Evolutionary conservation across 1,284 basidiomycete genomes (phyloP).

Genomic region (Laetiporus sulphureus): DNA sequence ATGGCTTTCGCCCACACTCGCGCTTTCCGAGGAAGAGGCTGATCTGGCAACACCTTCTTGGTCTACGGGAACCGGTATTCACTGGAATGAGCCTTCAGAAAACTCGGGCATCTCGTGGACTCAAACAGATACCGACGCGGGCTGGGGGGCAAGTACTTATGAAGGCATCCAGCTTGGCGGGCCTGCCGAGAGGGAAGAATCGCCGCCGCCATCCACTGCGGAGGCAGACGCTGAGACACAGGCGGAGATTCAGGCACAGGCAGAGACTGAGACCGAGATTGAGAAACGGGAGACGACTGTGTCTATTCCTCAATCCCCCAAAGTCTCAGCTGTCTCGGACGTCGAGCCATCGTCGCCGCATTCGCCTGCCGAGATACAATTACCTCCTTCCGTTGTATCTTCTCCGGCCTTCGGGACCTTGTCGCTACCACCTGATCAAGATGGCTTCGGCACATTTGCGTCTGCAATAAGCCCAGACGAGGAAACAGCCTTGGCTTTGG

Average conservation of each 20-base stretch:
- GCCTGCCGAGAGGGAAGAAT: conserved; percentile 11
- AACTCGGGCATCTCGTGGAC: conserved; percentile 25
- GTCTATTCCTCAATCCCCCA: neutral
- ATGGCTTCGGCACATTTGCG: conserved; percentile 61
- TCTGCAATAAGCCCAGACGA: conserved; percentile 31
- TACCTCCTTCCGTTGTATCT: conserved; percentile 1
- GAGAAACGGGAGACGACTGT: neutral
- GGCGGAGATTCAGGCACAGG: neutral
- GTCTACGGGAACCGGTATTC: conserved; percentile 37
- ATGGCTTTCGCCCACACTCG: conserved; percentile 21
- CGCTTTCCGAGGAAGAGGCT: conserved; percentile 33
- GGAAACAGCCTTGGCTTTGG: conserved; percentile 26
- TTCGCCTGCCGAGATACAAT: neutral
- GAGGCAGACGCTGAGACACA: conserved; percentile 3
- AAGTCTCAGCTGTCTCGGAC: neutral
- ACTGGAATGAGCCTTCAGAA: conserved; percentile 42
- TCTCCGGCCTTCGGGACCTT: conserved; percentile 12
- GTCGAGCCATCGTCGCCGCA: neutral
- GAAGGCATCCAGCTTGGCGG: conserved; percentile 30
- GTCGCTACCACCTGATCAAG: conserved; percentile 32
- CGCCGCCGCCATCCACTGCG: neutral
- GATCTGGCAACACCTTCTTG: conserved; percentile 49
- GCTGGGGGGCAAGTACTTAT: conserved; percentile 29
- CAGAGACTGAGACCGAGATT: conserved; percentile 4
- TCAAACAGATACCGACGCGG: conserved; percentile 19